phyloP scores from a whole-genome alignment of 1,139 yeast genomes.

The Taphrina populina region DNA sequence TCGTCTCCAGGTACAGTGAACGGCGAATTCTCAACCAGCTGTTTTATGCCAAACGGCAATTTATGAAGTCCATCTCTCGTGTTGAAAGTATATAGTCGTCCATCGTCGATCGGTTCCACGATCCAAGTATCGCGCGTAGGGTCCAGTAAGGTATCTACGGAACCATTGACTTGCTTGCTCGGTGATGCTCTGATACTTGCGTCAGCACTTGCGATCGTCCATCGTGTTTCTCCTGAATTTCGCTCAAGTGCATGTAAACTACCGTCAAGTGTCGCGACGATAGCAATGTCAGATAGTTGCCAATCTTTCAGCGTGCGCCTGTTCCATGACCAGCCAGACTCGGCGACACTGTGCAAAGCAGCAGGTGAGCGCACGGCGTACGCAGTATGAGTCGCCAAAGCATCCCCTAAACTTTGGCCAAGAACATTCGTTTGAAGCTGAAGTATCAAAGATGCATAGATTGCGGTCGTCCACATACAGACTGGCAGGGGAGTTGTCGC shows the following conservation, averaged over 20 bases:
- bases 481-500: too few species aligned
- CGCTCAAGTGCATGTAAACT: slow-evolving; percentile 79
- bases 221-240: slow-evolving; percentile 68
- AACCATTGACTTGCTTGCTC: background rate
- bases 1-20: slow-evolving; percentile 72
- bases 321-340: slow-evolving; percentile 3
- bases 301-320: slow-evolving; percentile 51
- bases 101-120: slow-evolving; percentile 88
- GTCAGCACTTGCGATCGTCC: slow-evolving; percentile 64
- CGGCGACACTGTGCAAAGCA: slow-evolving; percentile 3
- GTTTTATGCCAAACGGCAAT: slow-evolving; percentile 77
- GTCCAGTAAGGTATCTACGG: slow-evolving; percentile 28
- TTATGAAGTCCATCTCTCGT: slow-evolving; percentile 72
- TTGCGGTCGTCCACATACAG: too few species aligned
- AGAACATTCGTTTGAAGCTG: too few species aligned
- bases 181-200: slow-evolving; percentile 3
- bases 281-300: slow-evolving; percentile 58
- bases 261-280: slow-evolving; percentile 86
- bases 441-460: too few species aligned
- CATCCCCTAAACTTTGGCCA: too few species aligned
- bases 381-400: too few species aligned
- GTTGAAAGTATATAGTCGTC: slow-evolving; percentile 82
- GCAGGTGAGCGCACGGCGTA: slow-evolving; percentile 7
- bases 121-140: slow-evolving; percentile 58
- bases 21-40: slow-evolving; percentile 80